Evolutionary conservation across 805 yeast genomes (phyloP).

Genomic region (Candida nitratophila): DNA sequence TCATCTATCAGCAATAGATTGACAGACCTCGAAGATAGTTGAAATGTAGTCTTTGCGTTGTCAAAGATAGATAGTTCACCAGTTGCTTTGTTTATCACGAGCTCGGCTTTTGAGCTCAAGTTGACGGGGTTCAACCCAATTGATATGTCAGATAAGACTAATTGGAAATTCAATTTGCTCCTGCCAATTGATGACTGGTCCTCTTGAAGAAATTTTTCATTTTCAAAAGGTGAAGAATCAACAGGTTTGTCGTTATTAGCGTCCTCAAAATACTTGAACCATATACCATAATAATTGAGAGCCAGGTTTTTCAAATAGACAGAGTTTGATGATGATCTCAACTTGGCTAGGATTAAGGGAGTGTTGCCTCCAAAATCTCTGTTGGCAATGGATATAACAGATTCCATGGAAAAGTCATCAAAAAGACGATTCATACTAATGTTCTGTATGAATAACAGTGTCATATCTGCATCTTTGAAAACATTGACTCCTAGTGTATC

Average conservation of each 20-base stretch:
- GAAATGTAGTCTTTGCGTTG: slow-evolving; percentile 21
- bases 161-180: slow-evolving; percentile 5
- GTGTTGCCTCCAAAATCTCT: slow-evolving; percentile 23
- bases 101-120: slow-evolving; percentile 43
- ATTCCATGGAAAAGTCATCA: slow-evolving; percentile 14
- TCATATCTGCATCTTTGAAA: slow-evolving; percentile 8
- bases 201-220: too few species aligned
- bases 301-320: slow-evolving; percentile 39
- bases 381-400: slow-evolving; percentile 26
- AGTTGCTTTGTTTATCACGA: slow-evolving; percentile 48
- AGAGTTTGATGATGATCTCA: slow-evolving; percentile 29
- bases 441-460: slow-evolving; percentile 10
- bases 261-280: slow-evolving; percentile 42
- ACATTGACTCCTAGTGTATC: slow-evolving; percentile 10
- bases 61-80: slow-evolving; percentile 35
- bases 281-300: slow-evolving; percentile 52
- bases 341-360: slow-evolving; percentile 35
- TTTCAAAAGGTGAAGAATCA: too few species aligned
- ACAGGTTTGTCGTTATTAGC: background rate
- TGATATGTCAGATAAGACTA: slow-evolving; percentile 43
- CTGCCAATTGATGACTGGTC: too few species aligned
- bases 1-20: slow-evolving; percentile 63
- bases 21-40: slow-evolving; percentile 42
- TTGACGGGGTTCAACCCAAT: slow-evolving; percentile 61
- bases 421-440: slow-evolving; percentile 4